Evolutionary conservation across 2,329 filamentous ascomycete species (phyloP).

Genomic region (Aureobasidium melanogenum): DNA sequence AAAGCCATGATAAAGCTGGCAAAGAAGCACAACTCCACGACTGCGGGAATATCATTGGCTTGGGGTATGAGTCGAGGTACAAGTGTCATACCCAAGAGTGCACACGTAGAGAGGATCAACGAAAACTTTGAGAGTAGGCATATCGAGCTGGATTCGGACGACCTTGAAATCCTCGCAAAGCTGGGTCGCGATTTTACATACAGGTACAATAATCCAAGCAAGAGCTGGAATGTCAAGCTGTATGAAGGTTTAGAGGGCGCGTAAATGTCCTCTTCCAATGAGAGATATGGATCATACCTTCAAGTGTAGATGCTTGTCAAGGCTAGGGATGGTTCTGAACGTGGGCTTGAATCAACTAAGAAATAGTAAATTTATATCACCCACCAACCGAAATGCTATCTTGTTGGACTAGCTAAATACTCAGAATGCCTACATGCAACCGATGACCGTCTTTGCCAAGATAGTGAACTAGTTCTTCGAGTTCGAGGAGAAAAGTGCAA

Average conservation of each 20-base stretch:
- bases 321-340: background rate
- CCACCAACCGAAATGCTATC: background rate
- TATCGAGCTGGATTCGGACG: constrained; percentile 30
- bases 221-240: constrained; percentile 32
- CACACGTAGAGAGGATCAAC: constrained; percentile 32
- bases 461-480: background rate
- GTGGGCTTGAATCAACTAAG: background rate
- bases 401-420: background rate
- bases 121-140: constrained; percentile 35
- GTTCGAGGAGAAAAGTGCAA: background rate
- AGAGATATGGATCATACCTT: background rate
- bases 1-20: constrained; percentile 33
- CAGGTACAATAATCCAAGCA: constrained; percentile 34
- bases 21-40: constrained; percentile 31
- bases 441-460: background rate
- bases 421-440: background rate
- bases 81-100: constrained; percentile 44
- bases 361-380: background rate
- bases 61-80: constrained; percentile 43
- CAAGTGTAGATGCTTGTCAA: background rate
- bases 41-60: constrained; percentile 38
- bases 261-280: background rate
- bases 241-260: constrained; percentile 35
- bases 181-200: constrained; percentile 28
- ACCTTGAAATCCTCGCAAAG: constrained; percentile 26